Conservation (phyloP, 345 rosid genomes). For the Rhodamnia argentea region DNA sequence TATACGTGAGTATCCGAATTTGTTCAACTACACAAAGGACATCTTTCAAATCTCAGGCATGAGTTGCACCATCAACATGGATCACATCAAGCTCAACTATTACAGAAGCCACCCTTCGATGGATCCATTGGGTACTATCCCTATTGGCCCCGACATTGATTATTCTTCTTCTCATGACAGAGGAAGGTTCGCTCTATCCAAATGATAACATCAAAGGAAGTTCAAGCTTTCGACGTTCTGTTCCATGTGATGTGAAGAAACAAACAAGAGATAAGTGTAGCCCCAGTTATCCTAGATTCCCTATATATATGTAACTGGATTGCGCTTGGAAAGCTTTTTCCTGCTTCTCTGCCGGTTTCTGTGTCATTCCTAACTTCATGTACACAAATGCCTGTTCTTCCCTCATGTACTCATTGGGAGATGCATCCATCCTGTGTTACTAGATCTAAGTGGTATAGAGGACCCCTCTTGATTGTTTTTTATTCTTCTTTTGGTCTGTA, state of each 20-base stretch:
- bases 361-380: background rate
- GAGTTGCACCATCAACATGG: slow-evolving; percentile 28
- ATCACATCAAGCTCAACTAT: slow-evolving; percentile 30
- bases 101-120: slow-evolving; percentile 36
- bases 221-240: background rate
- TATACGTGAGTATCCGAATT: slow-evolving; percentile 29
- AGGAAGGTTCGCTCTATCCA: slow-evolving; percentile 3
- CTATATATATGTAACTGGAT: background rate
- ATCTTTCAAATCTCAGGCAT: slow-evolving; percentile 30
- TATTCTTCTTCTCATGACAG: slow-evolving; percentile 27
- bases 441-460: background rate
- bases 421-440: background rate
- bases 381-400: background rate
- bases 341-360: background rate
- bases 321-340: background rate
- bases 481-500: background rate
- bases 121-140: slow-evolving; percentile 33
- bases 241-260: background rate
- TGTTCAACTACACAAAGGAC: slow-evolving; percentile 37
- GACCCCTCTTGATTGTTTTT: background rate
- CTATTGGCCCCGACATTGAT: slow-evolving; percentile 29
- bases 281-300: background rate
- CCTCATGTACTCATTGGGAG: background rate
- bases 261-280: background rate
- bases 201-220: background rate